Base-by-base conservation (phyloP, 2,329 filamentous ascomycete species). In the Exophiala phaeomuriformis region DNA sequence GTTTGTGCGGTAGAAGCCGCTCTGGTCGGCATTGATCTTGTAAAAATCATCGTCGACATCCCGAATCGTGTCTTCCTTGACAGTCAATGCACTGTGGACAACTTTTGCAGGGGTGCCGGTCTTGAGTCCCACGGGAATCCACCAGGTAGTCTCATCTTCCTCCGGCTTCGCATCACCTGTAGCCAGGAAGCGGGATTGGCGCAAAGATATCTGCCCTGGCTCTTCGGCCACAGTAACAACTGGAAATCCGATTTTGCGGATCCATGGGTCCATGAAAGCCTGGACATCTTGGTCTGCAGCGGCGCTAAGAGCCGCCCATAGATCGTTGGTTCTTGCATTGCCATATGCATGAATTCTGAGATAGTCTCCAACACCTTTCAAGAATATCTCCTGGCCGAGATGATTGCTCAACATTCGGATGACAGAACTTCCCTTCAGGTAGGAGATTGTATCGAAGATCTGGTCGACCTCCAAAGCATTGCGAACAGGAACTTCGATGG, bases 381-480 rank as follows among this genome's bases (percentile, higher is more conserved):
- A 77, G 77, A 98, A 98, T 1, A 82, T 86, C 65, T 95, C 83
- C 49, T 86, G 84, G 9, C 90, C 90, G 12, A 98, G 81, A 69
- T 97, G 88, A 64, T 86, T 85, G 63, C 89, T 91, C 64, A 98
- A 74, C 93, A 98, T 98, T 66, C 93, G 86, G 66, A 98, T 93
- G 55, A 93, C 88, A 1, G 91, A 95, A 73, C 89, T 95, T 35
- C 93, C 93, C 75, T 98, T 97, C 58, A 94, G 78, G 68, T 97
- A 98, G 72, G 88, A 94, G 71, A 98, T 97, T 68, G 85, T 82
- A 69, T 98, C 93, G 66, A 98, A 98, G 61, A 97, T 95, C 70
- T 98, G 93, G 70, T 97, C 94, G 61, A 97, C 89, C 64, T 97
- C 93, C 7, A 97, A 80, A 31, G 90, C 93, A 68, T 96, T 90